Evolutionary conservation across 164 flowering plant genomes (phyloP), one percentile per base, ranked within the genome.

Genomic region (Stephania cephalantha): DNA sequence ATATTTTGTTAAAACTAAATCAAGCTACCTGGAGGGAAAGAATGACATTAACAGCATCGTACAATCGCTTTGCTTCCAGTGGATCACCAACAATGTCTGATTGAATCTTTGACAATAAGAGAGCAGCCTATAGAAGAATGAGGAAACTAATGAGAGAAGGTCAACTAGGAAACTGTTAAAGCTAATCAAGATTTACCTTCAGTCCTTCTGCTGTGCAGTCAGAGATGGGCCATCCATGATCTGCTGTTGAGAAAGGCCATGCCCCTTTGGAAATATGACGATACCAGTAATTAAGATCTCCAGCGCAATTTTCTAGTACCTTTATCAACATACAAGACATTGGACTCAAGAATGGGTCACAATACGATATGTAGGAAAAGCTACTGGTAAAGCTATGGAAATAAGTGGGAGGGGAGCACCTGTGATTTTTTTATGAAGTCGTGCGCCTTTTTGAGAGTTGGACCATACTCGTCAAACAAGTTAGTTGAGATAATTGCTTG

Each of bases 231-330:
- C 97, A 94, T 48, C 95, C 91, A 74, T 91, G 90, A 82, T 94
- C 98, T 70, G 85, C 85, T 35, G 91, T 91, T 68, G 98, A 92
- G 79, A 94, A 94, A 30, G 97, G 87, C 98, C 98, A 94, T 73
- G 88, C 92, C 35, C 98, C 98, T 84, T 94, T 94, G 2, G 93
- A 91, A 46, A 90, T 91, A 79, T 92, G 97, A 29, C 95, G 93
- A 78, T 88, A 95, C 95, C 88, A 85, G 52, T n/a, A 58, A 68
- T 44, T 73, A 13, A 87, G 86, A 78, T 93, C 85, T 45, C 94
- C 96, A 48, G 90, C 77, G 66, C 90, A 81, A 71, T 91, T 83
- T 45, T 87, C 86, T 71, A 72, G 46, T 15, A 90, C 91, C 97
- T 91, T 82, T 70, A 80, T 17, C 31, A 73, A 17, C 12, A 63